Base-by-base conservation (phyloP, 805 yeast species). In the Maudiozyma turicensis region DNA sequence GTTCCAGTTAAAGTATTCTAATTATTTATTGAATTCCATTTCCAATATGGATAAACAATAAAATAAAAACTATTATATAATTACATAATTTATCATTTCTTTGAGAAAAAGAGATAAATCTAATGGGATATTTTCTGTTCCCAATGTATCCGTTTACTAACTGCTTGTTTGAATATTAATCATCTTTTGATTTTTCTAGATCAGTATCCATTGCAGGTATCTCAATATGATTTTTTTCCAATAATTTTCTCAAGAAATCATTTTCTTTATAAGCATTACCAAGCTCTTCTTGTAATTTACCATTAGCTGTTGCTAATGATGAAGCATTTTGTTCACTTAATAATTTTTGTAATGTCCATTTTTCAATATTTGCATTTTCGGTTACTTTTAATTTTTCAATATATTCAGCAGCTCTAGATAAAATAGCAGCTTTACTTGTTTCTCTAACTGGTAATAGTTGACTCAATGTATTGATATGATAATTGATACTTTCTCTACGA, bases 291-390 rank as follows among this genome's bases (percentile, higher is more conserved):
- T 88, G 89, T 65, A 91, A 76, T 68, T 87, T 85, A 60, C 88
- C 95, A 70, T 90, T 91, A 11, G 89, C 80, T 40, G 86, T 81
- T 47, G 86, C 78, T 57, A 91, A 76, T 67, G 90, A 96, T 53
- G 84, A 79, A 47, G 89, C 84, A 10, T 91, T 89, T 69, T 91
- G 98, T 66, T 90, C 97, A 37, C 91, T 84, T 54, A 89, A 75
- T 53, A 93, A 75, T 70, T 91, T 91, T 67, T 91, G 97, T 61
- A 91, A 74, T 6, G 97, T 90, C 87, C 95, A 87, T 71, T 93
- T 91, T 68, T 91, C 96, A 59, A 88, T 83, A 63, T 86, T 86
- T 59, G 84, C 82, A 67, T 80, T 82, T 68, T 90, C 97, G 59
- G 86, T 87, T 59, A 87, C 96, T 68, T 89, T 86, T 63, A 93